Evolutionary conservation across 208 protist species (phyloP).

Genomic region (Trypanosoma scelopori): DNA sequence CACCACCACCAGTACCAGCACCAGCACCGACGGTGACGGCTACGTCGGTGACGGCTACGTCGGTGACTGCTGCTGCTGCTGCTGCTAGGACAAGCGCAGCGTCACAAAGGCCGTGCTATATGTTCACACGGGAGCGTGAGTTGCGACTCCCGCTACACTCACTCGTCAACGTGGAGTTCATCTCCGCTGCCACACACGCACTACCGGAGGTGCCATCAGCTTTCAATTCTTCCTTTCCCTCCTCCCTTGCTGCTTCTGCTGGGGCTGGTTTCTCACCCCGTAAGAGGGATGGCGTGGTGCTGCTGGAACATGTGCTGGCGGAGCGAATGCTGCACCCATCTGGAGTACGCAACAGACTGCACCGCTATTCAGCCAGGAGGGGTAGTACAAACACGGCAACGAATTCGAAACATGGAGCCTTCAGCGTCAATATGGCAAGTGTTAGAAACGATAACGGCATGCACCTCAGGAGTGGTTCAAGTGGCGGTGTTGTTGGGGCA

Average conservation of each 20-base stretch:
- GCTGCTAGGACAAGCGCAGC: background rate
- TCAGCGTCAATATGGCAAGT: background rate
- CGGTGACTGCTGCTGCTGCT: background rate
- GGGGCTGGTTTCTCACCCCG: background rate
- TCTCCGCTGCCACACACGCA: conserved; percentile 66
- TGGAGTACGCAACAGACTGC: background rate
- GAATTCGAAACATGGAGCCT: conserved; percentile 7
- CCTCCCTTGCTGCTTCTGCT: background rate
- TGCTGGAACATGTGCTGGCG: conserved; percentile 13
- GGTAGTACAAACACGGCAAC: background rate
- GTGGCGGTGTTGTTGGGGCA: conserved; percentile 9
- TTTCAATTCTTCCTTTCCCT: background rate
- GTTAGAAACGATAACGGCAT: background rate
- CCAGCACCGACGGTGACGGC: background rate
- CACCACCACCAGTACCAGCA: background rate
- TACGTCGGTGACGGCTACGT: background rate
- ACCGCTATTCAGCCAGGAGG: background rate
- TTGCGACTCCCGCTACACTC: conserved; percentile 60
- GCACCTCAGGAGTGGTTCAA: background rate
- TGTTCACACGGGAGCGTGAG: conserved; percentile 32
- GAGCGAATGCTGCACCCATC: conserved; percentile 5
- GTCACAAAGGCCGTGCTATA: background rate
- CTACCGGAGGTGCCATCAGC: conserved; percentile 10
- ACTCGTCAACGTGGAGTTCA: conserved; percentile 78
- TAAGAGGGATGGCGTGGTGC: background rate